These are phyloP conservation scores for Chenopodium quinoa DNA, from an alignment of 148 eudicot genomes.

Conservation along the genomic window DNA sequence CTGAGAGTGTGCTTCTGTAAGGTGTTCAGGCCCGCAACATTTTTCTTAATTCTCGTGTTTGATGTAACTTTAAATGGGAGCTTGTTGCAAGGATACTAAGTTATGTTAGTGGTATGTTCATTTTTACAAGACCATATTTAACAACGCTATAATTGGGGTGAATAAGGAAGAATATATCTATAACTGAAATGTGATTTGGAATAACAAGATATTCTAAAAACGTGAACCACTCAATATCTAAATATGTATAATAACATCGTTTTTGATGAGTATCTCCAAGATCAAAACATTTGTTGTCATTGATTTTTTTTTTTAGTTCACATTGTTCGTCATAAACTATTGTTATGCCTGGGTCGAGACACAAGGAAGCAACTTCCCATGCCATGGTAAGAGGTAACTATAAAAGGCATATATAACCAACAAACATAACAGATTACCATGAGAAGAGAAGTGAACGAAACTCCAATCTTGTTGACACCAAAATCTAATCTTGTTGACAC, in stretches of 20 bases:
- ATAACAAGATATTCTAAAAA: too few relatives aligned
- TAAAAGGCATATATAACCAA: too few relatives aligned
- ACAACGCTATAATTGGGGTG: too few relatives aligned
- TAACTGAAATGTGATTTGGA: too few relatives aligned
- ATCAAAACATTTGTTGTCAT: background rate
- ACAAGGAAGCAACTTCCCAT: background rate
- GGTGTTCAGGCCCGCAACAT: background rate
- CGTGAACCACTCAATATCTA: too few relatives aligned
- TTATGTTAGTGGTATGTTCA: background rate
- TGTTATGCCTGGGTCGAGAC: background rate
- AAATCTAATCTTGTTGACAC: background rate
- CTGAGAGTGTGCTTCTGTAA: background rate
- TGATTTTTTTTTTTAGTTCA: background rate
- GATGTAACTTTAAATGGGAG: background rate
- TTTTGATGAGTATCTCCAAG: background rate
- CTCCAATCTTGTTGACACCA: background rate
- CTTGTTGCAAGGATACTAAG: background rate
- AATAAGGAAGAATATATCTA: too few relatives aligned
- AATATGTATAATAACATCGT: background rate
- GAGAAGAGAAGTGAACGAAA: too few relatives aligned
- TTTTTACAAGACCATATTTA: too few relatives aligned
- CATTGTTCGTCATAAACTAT: background rate
- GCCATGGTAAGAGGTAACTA: background rate
- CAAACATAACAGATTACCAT: background rate
- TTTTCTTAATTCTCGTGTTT: background rate